Percentiles rank a stretch among this genome's conserved stretches.
Conservation (phyloP, 225 moss, liverwort and hornwort species). For the Sphagnum tenellum region DNA sequence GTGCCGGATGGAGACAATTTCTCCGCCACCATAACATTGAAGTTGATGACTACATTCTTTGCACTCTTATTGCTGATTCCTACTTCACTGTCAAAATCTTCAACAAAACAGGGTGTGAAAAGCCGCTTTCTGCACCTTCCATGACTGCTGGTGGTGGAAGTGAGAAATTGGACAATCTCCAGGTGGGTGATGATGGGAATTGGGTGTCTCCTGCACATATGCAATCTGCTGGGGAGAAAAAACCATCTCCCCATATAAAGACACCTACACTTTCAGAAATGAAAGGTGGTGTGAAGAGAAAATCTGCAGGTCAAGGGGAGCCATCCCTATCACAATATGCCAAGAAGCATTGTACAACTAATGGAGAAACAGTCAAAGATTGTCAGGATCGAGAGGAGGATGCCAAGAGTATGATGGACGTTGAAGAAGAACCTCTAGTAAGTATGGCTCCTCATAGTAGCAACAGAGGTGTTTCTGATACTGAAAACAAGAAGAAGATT, state of each 20-base stretch:
- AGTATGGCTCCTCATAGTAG: no score
- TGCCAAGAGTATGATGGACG: no score
- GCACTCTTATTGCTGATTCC: conserved; percentile 17
- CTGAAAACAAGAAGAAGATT: conserved; percentile 10
- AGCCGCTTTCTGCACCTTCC: conserved; percentile 6
- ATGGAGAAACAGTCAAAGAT: no score
- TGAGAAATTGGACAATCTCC: no score
- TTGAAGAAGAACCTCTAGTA: no score
- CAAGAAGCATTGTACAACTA: no score
- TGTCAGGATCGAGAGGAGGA: no score
- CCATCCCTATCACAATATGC: no score
- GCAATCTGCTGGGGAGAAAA: conserved; percentile 6
- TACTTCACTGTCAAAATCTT: conserved; percentile 21
- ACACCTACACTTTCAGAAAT: conserved; percentile 3
- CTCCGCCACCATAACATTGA: conserved; percentile 14
- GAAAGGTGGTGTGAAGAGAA: conserved; percentile 7
- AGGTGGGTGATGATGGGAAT: no score
- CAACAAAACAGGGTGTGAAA: conserved; percentile 22
- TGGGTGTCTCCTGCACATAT: background rate
- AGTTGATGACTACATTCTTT: conserved; percentile 18
- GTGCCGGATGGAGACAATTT: conserved; percentile 25
- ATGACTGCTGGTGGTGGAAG: background rate
- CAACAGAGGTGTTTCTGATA: conserved; percentile 2
- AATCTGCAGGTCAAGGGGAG: conserved; percentile 10
- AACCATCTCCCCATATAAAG: background rate